Conservation (phyloP, 805 yeast species). For the Wickerhamomyces queroliae region DNA sequence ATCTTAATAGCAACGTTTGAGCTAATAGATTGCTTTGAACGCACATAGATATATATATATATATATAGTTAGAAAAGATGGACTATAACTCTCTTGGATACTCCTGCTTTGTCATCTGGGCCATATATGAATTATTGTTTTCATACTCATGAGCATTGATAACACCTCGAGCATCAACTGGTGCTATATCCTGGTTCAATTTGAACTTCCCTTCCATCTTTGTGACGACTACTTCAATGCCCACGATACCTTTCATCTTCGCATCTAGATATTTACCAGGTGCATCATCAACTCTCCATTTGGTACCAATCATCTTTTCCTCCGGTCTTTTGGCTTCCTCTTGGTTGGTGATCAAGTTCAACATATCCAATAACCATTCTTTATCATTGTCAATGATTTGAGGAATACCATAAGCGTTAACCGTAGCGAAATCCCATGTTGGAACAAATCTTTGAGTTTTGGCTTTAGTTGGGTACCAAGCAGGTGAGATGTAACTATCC, state of each 20-base stretch:
- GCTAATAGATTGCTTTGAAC: too few relatives aligned
- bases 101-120: slow-evolving; percentile 6
- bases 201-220: slow-evolving; percentile 49
- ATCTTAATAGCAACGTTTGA: too few relatives aligned
- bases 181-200: slow-evolving; percentile 44
- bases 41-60: too few relatives aligned
- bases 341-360: slow-evolving; percentile 38
- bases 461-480: slow-evolving; percentile 52
- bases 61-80: too few relatives aligned
- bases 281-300: slow-evolving; percentile 56
- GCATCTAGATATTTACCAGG: slow-evolving; percentile 40
- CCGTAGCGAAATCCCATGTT: slow-evolving; percentile 61
- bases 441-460: slow-evolving; percentile 61
- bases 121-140: slow-evolving; percentile 17
- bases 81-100: slow-evolving; percentile 7
- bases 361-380: slow-evolving; percentile 39
- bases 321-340: slow-evolving; percentile 37
- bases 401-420: slow-evolving; percentile 50
- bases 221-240: slow-evolving; percentile 45
- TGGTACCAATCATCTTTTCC: slow-evolving; percentile 19
- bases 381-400: slow-evolving; percentile 35
- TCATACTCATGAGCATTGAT: slow-evolving; percentile 39
- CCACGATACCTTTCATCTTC: slow-evolving; percentile 45
- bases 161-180: slow-evolving; percentile 45
- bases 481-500: slow-evolving; percentile 51